These are phyloP conservation scores for Solanum paucissectum DNA, from an alignment of 257 asterid genomes.

Conservation along the genomic window DNA sequence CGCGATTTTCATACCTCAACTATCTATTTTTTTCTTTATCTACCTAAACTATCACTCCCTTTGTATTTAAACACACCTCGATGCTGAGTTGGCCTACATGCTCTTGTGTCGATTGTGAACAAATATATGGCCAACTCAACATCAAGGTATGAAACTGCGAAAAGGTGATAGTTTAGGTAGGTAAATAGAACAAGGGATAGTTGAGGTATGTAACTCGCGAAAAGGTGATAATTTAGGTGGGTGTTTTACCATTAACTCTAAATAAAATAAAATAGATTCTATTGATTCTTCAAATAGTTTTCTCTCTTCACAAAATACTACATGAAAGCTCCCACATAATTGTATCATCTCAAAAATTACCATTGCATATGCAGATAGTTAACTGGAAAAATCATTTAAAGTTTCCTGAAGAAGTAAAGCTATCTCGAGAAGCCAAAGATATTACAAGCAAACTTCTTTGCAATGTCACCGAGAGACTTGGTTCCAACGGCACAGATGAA, in stretches of 20 bases:
- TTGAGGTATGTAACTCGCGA: not conserved
- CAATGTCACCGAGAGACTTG: constrained; percentile 78
- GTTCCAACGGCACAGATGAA: constrained; percentile 79
- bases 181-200: not conserved
- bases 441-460: constrained; percentile 78
- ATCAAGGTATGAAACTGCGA: not conserved
- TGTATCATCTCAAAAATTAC: not conserved
- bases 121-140: not conserved
- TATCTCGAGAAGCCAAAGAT: constrained; percentile 69
- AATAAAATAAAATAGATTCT: not conserved
- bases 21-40: not conserved
- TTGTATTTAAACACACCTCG: not conserved
- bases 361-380: constrained; percentile 50
- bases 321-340: not conserved
- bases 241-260: not conserved
- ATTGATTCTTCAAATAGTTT: not conserved
- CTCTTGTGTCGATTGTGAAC: not conserved
- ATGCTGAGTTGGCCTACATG: not conserved
- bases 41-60: not conserved
- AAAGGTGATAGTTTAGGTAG: not conserved
- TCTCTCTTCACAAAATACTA: not conserved
- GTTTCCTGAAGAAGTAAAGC: constrained; percentile 91
- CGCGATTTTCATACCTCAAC: not conserved
- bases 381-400: constrained; percentile 90
- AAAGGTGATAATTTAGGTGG: not conserved